Evolutionary conservation across 2,329 filamentous ascomycete species (phyloP).

Genomic region (Paramyrothecium sp.): DNA sequence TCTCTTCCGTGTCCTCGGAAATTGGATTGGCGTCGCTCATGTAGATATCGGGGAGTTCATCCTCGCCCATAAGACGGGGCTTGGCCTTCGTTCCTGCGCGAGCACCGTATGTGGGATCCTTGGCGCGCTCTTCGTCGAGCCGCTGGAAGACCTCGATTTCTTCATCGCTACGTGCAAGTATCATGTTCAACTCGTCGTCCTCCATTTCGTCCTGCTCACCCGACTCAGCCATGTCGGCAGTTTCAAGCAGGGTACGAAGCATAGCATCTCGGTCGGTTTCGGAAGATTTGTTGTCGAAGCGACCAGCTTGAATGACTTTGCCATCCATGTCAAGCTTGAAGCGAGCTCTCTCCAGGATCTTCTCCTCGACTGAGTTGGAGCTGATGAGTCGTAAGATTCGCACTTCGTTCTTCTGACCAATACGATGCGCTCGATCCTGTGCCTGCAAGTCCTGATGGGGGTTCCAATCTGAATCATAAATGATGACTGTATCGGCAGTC

Average conservation of each 20-base stretch:
- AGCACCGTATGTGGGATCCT: slow-evolving; percentile 69
- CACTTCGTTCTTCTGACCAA: slow-evolving; percentile 99
- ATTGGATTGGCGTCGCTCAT: slow-evolving; percentile 81
- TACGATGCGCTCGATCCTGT: slow-evolving; percentile 99
- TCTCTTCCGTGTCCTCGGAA: slow-evolving; percentile 74
- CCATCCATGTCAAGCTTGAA: slow-evolving; percentile 99
- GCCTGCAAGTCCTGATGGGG: slow-evolving; percentile 98
- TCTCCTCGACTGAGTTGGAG: slow-evolving; percentile 96
- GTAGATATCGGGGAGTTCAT: slow-evolving; percentile 92
- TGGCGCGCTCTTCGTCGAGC: slow-evolving; percentile 74
- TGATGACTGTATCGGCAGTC: slow-evolving; percentile 98
- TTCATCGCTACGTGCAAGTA: slow-evolving; percentile 83
- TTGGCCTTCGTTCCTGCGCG: slow-evolving; percentile 58
- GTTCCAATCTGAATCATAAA: slow-evolving; percentile 99
- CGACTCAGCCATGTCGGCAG: slow-evolving; percentile 66
- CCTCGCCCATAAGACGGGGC: slow-evolving; percentile 81
- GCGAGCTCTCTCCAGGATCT: slow-evolving; percentile 93
- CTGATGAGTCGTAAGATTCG: slow-evolving; percentile 94
- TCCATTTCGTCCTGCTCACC: slow-evolving; percentile 95
- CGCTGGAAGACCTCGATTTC: slow-evolving; percentile 78
- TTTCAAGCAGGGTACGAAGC: slow-evolving; percentile 88
- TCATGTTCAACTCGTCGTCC: slow-evolving; percentile 92
- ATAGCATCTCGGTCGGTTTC: slow-evolving; percentile 98
- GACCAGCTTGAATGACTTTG: slow-evolving; percentile 98
- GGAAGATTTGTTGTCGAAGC: slow-evolving; percentile 99